Base-by-base conservation (phyloP, 352 stramenopile genomes). In the Phytophthora uliginosa region DNA sequence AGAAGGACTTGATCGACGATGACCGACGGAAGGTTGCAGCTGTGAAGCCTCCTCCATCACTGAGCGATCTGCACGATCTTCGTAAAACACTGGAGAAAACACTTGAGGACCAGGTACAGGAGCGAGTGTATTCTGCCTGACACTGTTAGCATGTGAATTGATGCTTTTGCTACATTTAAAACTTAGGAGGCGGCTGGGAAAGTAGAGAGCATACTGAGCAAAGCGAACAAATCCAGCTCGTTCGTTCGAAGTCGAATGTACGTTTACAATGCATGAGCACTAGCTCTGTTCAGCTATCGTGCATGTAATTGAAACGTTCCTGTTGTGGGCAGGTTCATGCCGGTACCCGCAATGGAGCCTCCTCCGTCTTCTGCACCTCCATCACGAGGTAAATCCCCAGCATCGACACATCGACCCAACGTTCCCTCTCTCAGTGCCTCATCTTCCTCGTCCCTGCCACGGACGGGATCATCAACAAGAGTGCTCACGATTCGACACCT, bases 1-100 rank as follows among this genome's bases (percentile, higher is more conserved):
- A 95, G 57, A 85, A 95, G 53, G 88, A 94, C 64, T 72, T 95
- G 17, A 86, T 95, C 24, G 86, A 94, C 38, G 86, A 93, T 24
- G 88, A 95, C 53, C 77, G 81, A 52, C 72, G 82, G 24, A 82
- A 85, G 36, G 77, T 91, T 33, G 69, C 64, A 58, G 22, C 36
- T 15, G 63, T 15, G 1, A 82, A 82, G 9, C 66, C 82, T 12
- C 78, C 81, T 20, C 88, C 88, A 17, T 83, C 88, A 3, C 55
- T 94, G 4, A 84, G 83, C 24, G 85, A 94, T 36, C 77, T 95
- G n/a, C 81, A 84, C 1, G 78, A 89, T 22, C 74, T 95, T 22
- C 71, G 78, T 18, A 83, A 78, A 24, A 79, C 70, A 7, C 68
- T 95, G 7, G 88, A 95, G 68, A 83, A 85, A 65, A 83, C 84